phyloP scores from a whole-genome alignment of 192 early-diverging fungal species.

The Coemansia sp. region DNA sequence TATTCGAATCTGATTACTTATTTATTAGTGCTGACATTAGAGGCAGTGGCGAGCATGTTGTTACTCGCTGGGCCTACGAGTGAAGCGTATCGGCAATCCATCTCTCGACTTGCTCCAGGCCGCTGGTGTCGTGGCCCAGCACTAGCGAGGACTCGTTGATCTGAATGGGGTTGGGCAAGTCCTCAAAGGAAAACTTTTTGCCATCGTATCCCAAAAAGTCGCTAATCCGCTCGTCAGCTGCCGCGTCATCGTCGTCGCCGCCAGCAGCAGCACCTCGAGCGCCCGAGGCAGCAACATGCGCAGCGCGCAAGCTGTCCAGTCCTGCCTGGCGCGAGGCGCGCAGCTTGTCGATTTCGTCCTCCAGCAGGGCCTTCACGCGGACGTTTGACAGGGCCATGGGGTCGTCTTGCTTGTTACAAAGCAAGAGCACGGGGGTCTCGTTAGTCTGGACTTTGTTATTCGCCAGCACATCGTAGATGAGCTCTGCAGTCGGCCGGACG shows the following conservation, averaged over 20 bases:
- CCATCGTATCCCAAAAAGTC: constrained; percentile 83
- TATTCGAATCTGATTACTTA: neutral
- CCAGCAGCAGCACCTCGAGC: constrained; percentile 4
- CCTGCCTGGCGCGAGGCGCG: constrained; percentile 29
- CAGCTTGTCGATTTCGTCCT: constrained; percentile 73
- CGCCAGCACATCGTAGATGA: constrained; percentile 81
- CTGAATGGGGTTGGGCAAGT: constrained; percentile 70
- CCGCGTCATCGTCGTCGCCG: constrained; percentile 35
- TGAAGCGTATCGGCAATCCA: constrained; percentile 62
- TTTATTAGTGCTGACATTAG: neutral
- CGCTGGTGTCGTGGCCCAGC: constrained; percentile 54
- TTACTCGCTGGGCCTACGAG: constrained; percentile 2
- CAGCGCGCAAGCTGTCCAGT: constrained; percentile 25
- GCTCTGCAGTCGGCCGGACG: constrained; percentile 69
- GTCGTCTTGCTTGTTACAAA: constrained; percentile 87
- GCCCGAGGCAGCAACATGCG: neutral
- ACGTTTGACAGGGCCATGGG: constrained; percentile 68
- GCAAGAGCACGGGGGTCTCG: constrained; percentile 68
- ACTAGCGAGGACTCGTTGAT: constrained; percentile 68
- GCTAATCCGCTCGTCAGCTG: constrained; percentile 62
- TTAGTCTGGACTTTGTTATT: constrained; percentile 61
- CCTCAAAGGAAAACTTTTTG: constrained; percentile 80
- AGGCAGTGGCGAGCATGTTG: neutral
- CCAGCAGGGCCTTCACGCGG: constrained; percentile 68
- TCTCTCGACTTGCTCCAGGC: constrained; percentile 61